Conservation (phyloP, 176 grass and related monocot species). For the Ananas comosus region DNA sequence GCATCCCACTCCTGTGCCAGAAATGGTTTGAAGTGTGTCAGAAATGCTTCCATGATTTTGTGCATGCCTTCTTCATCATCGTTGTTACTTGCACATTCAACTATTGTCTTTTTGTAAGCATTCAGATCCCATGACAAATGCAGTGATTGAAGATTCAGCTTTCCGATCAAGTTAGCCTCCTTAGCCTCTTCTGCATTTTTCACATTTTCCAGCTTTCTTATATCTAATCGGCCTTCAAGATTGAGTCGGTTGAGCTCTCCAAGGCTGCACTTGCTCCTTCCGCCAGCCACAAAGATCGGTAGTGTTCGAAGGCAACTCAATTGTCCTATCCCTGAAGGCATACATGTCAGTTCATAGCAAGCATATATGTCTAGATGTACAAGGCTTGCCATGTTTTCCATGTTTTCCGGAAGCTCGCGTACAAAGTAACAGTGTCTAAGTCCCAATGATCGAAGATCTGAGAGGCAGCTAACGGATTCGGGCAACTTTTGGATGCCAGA, state of each 20-base stretch:
- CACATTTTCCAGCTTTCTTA: background rate
- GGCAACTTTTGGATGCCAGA: background rate
- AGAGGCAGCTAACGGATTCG: slow-evolving; percentile 5
- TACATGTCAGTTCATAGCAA: background rate
- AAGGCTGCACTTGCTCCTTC: background rate
- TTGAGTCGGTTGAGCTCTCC: background rate
- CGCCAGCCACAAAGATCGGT: background rate
- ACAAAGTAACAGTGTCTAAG: background rate
- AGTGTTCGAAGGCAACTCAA: background rate
- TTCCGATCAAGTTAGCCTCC: background rate
- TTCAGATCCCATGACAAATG: background rate
- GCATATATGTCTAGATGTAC: background rate
- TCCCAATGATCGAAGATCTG: background rate
- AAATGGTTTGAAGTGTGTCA: background rate
- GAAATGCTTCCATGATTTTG: background rate
- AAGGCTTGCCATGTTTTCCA: background rate
- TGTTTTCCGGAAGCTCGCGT: background rate
- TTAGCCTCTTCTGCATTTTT: background rate
- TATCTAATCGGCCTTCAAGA: background rate
- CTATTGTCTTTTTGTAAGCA: background rate
- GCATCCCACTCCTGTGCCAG: background rate
- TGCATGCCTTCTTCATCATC: background rate
- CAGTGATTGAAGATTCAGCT: background rate
- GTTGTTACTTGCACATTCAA: background rate
- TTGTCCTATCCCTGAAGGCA: background rate